Evolutionary conservation across 441 rosid species (phyloP).

Genomic region (Euphorbia neoarborescens): DNA sequence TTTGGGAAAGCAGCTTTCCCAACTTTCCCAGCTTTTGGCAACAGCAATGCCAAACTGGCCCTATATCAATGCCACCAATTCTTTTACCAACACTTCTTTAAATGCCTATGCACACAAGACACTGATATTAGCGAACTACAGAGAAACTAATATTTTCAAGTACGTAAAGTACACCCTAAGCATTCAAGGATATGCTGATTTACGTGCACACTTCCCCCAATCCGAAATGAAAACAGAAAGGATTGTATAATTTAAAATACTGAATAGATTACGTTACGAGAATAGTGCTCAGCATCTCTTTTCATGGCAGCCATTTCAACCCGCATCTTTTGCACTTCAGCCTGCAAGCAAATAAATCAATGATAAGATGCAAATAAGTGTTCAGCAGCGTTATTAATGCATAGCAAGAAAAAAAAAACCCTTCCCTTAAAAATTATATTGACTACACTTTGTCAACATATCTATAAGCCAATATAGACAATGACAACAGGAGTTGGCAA

Average conservation of each 20-base stretch:
- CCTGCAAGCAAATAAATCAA: slow-evolving; percentile 43
- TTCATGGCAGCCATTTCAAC: slow-evolving; percentile 98
- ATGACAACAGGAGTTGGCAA: slow-evolving; percentile 15
- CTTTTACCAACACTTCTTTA: neutral
- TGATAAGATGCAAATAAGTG: neutral
- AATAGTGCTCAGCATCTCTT: slow-evolving; percentile 98
- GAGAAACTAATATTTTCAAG: neutral
- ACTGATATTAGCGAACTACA: neutral
- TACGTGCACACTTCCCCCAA: neutral
- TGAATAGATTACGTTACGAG: slow-evolving; percentile 64
- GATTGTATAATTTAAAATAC: neutral
- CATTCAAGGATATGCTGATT: neutral
- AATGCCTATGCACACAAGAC: slow-evolving; percentile 7
- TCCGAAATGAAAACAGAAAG: neutral
- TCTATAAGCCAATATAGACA: neutral
- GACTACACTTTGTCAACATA: slow-evolving; percentile 10
- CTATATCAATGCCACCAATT: neutral
- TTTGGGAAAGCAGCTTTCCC: no score
- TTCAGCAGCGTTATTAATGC: neutral
- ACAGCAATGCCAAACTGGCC: no score
- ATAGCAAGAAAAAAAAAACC: slow-evolving; percentile 1
- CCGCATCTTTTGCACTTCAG: slow-evolving; percentile 87
- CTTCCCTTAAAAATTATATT: slow-evolving; percentile 1
- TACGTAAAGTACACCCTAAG: neutral
- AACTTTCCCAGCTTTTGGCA: no score